A percentile compares a stretch with the other conserved stretches of the same genome.
These are phyloP conservation scores for Vanderwaltozyma polyspora DNA, from an alignment of 805 yeast genomes.

Conservation along the genomic window DNA sequence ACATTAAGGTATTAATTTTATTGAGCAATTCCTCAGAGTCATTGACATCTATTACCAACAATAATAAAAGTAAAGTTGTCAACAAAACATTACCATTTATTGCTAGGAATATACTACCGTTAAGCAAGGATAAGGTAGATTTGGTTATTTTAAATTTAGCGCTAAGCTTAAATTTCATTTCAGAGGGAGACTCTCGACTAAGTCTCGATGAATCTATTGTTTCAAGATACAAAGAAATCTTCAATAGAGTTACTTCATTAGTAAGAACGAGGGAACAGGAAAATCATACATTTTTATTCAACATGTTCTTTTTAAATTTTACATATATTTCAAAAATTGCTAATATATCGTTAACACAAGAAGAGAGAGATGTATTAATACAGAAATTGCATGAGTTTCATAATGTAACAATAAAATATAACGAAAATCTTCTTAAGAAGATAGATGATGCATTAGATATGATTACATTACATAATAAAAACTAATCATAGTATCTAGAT, in stretches of 20 bases:
- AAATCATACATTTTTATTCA: not conserved
- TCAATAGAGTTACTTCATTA: not conserved
- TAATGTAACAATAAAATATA: not conserved
- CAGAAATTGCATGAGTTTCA: conserved; percentile 1
- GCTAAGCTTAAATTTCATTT: conserved; percentile 8
- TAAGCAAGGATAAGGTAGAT: conserved; percentile 3
- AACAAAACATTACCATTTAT: conserved; percentile 3
- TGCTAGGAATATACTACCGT: conserved; percentile 1
- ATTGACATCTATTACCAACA: not conserved
- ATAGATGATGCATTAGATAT: not conserved
- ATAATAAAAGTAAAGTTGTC: conserved; percentile 2
- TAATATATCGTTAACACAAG: conserved; percentile 1
- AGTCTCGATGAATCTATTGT: not conserved
- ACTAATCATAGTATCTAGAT: too few relatives aligned
- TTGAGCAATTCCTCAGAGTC: conserved; percentile 11
- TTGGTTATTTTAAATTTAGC: conserved; percentile 12
- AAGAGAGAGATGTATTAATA: not conserved
- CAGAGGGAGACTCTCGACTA: not conserved
- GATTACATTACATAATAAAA: too few relatives aligned
- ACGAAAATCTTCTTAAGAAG: conserved; percentile 1
- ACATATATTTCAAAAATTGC: conserved; percentile 8
- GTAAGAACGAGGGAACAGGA: not conserved
- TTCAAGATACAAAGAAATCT: not conserved
- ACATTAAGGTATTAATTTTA: conserved; percentile 15
- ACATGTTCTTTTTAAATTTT: conserved; percentile 11